phyloP scores from a whole-genome alignment of 2,329 filamentous ascomycete genomes.

The Fusarium tuaranense region DNA sequence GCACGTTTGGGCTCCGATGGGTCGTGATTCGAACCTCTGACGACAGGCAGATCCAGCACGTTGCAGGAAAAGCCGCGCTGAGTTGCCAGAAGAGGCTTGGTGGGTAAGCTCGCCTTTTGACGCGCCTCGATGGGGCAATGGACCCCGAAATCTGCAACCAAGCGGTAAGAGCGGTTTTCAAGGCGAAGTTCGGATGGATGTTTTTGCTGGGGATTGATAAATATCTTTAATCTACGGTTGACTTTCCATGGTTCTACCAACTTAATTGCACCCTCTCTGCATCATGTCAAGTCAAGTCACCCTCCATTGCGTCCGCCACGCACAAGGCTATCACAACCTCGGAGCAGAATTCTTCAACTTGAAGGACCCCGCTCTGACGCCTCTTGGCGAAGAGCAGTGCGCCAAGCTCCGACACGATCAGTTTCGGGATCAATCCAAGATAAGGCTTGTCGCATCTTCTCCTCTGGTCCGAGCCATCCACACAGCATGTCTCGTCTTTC shows the following conservation, averaged over 20 bases:
- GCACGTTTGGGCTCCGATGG: not conserved
- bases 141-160: not conserved
- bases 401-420: slow-evolving; percentile 21
- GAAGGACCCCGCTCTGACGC: slow-evolving; percentile 30
- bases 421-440: slow-evolving; percentile 33
- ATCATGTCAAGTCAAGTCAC: slow-evolving; percentile 23
- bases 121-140: slow-evolving; percentile 14
- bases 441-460: slow-evolving; percentile 28
- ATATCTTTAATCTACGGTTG: not conserved
- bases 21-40: slow-evolving; percentile 11
- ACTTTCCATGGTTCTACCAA: not conserved
- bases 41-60: slow-evolving; percentile 20
- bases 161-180: slow-evolving; percentile 14
- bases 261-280: not conserved
- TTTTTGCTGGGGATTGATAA: not conserved
- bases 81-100: slow-evolving; percentile 22
- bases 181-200: not conserved
- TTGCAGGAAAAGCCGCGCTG: slow-evolving; percentile 23
- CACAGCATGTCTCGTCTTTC: slow-evolving; percentile 24
- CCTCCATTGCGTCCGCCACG: slow-evolving; percentile 32
- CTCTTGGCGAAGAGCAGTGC: slow-evolving; percentile 32
- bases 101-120: slow-evolving; percentile 9
- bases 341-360: slow-evolving; percentile 34
- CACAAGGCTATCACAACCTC: slow-evolving; percentile 34
- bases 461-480: slow-evolving; percentile 28